Base-by-base conservation (phyloP, 148 eudicot genomes). In the Nepenthes mirabilis region DNA sequence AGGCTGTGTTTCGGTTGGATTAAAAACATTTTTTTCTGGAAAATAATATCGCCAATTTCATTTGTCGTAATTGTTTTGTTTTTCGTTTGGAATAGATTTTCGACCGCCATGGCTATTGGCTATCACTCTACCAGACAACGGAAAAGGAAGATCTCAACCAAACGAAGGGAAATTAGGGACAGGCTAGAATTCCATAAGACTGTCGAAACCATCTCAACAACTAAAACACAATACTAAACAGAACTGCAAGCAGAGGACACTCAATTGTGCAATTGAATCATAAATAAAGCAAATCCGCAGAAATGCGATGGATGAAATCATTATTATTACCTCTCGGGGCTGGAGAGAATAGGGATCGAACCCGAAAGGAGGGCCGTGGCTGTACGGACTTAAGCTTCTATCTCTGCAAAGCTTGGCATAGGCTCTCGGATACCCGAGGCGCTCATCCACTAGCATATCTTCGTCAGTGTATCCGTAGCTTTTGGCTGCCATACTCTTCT, bases 381-480 rank as follows among this genome's bases (percentile, higher is more conserved):
- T 72, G 71, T 77, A 88, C 50, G 95, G 84, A 64, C 83, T 60
- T n/a, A 85, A 36, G 43, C 74, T 76, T 62, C 78, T 71, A 63
- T 88, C 98, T 43, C 82, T 83, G 48, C 95, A 88, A 50, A 93
- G 72, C 82, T 86, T 88, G 1, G 86, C 82, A 54, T 76, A 93
- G 36, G 95, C 86, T 75, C 69, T 93, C 0, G 98, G 98, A 72
- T 85, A 83, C 52, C 98, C 98, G n/a, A 93, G 81, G 2, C 72
- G 83, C 65, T 74, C 68, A 61, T 93, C 91, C 23, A 88, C 74
- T 9, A 34, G 73, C 76, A 88, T 74, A 58, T 93, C 96, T 11
- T 82, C 91, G 11, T 83, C 78, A 2, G 82, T 65, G 59, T 88
- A 82, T 14, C 75, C 50, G 47, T 72, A 57, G 7, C 76, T 83